These are phyloP conservation scores for Aspergillus clavatus DNA, from an alignment of 2,329 filamentous ascomycete species.

Conservation along the genomic window DNA sequence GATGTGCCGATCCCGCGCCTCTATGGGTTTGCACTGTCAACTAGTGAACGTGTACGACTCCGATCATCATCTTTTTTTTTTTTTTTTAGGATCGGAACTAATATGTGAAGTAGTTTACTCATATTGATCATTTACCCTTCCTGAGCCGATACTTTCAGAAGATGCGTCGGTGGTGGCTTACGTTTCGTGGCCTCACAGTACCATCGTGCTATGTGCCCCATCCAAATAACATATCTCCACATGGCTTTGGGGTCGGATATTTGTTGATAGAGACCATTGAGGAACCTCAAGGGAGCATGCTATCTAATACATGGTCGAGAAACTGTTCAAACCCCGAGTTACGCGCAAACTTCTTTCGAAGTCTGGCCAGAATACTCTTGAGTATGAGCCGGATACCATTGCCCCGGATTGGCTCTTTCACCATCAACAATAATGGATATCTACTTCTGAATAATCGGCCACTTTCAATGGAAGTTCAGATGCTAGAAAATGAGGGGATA, in stretches of 20 bases:
- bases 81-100: too few species aligned
- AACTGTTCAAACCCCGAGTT: conserved; percentile 7
- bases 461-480: conserved; percentile 7
- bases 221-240: background rate
- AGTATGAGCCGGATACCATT: conserved; percentile 16
- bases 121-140: background rate
- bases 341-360: conserved; percentile 15
- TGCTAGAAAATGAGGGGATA: conserved; percentile 1
- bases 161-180: too few species aligned
- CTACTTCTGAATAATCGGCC: conserved; percentile 11
- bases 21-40: conserved; percentile 21
- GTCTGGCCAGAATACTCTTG: conserved; percentile 12
- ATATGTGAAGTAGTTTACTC: conserved; percentile 2
- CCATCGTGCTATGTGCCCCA: conserved; percentile 1
- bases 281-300: conserved; percentile 13
- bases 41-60: conserved; percentile 14
- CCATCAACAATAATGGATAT: conserved; percentile 23
- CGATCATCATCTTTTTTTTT: background rate
- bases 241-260: too few species aligned
- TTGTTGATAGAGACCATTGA: conserved; percentile 18
- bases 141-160: conserved; percentile 1
- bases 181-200: background rate
- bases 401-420: conserved; percentile 31
- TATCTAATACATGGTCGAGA: conserved; percentile 16
- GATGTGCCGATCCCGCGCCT: conserved; percentile 20